Percentiles rank a stretch among this genome's conserved stretches.
phyloP scores from a whole-genome alignment of 306 rosid species.

The Cucumis cinereus region DNA sequence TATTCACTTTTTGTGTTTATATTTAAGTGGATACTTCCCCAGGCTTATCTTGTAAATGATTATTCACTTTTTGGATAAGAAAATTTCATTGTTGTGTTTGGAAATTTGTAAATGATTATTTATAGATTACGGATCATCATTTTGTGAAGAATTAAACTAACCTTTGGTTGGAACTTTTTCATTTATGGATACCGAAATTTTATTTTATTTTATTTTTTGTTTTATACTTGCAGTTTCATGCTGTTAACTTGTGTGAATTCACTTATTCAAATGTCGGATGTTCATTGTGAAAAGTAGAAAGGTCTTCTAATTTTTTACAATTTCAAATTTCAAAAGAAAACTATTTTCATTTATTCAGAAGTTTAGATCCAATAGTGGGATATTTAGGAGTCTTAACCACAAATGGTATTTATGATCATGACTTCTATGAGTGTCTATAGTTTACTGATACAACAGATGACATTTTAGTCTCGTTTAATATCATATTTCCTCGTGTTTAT shows the following conservation, averaged over 20 bases:
- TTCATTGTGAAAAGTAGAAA: neutral
- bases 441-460: neutral
- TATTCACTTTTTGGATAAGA: neutral
- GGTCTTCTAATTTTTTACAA: neutral
- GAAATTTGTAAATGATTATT: neutral
- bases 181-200: neutral
- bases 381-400: neutral
- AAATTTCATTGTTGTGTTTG: no score
- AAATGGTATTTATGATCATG: neutral
- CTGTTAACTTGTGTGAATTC: slow-evolving; percentile 4
- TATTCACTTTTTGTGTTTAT: neutral
- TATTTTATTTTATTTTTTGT: neutral
- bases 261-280: neutral
- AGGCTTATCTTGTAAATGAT: no score
- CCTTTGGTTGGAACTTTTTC: neutral
- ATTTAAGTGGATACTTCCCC: no score
- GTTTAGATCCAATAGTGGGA: neutral
- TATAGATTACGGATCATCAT: neutral
- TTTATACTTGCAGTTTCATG: neutral
- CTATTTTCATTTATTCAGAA: neutral
- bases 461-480: neutral
- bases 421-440: neutral
- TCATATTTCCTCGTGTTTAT: neutral
- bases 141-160: neutral
- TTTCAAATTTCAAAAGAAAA: neutral